Evolutionary conservation across 768 basidiomycete species (phyloP).

Genomic region (Hysterangium stoloniferum): DNA sequence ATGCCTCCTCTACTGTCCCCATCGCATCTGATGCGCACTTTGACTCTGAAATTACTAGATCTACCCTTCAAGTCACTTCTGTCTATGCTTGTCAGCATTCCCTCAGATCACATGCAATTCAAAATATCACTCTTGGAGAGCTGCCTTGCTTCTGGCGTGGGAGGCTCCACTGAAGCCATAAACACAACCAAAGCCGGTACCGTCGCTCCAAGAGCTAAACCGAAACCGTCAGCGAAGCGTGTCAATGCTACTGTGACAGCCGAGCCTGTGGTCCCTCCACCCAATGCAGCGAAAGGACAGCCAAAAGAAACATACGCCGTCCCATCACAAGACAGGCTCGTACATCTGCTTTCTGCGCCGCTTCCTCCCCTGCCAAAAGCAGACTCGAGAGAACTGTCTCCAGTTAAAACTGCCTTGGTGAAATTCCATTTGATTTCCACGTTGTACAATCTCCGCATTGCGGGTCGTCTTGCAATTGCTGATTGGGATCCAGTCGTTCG

Average conservation of each 20-base stretch:
- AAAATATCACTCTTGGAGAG: conserved; percentile 2
- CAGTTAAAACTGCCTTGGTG: not conserved
- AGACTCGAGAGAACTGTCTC: not conserved
- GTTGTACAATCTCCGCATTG: not conserved
- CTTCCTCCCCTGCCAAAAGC: not conserved
- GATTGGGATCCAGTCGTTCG: not conserved
- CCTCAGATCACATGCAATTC: not conserved
- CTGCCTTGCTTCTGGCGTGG: not conserved
- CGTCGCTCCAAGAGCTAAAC: not conserved
- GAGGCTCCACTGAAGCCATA: not conserved
- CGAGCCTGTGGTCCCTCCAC: not conserved
- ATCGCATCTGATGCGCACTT: not conserved
- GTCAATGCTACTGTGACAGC: not conserved
- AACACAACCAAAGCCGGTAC: not conserved
- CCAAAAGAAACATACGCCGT: conserved; percentile 3
- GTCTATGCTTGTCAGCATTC: not conserved
- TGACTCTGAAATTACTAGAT: not conserved
- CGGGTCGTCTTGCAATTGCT: not conserved
- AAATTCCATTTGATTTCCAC: conserved; percentile 7
- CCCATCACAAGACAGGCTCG: not conserved
- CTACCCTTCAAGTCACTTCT: not conserved
- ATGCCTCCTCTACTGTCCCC: not conserved
- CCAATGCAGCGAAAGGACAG: not conserved
- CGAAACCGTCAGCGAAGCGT: conserved; percentile 1
- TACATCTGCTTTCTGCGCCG: conserved; percentile 1